These are phyloP conservation scores for Phytophthora fragariae DNA, from an alignment of 352 stramenopile genomes.

Conservation along the genomic window DNA sequence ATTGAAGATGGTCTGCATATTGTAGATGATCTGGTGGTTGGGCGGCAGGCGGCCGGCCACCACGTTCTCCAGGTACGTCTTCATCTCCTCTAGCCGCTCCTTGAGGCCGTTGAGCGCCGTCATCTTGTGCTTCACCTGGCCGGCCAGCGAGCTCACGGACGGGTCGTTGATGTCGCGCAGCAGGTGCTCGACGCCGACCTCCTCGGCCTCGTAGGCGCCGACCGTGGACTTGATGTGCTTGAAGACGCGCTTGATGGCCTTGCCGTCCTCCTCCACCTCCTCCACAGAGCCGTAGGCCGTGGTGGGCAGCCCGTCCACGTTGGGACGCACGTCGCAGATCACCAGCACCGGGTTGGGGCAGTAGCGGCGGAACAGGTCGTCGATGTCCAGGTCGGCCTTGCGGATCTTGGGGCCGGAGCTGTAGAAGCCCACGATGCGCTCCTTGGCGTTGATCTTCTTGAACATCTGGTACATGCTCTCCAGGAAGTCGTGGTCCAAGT, in stretches of 20 bases:
- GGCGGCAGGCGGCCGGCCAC: constrained; percentile 75
- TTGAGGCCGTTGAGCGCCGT: constrained; percentile 94
- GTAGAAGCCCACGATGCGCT: constrained; percentile 99
- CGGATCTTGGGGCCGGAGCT: constrained; percentile 97
- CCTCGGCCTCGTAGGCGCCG: constrained; percentile 95
- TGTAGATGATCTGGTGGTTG: constrained; percentile 98
- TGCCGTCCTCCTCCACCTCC: constrained; percentile 96
- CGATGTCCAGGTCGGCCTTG: constrained; percentile 95
- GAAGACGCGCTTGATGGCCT: constrained; percentile 97
- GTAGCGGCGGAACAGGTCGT: constrained; percentile 96
- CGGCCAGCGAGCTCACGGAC: constrained; percentile 98
- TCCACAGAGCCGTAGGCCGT: constrained; percentile 98
- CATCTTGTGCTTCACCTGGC: constrained; percentile 99
- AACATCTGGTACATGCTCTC: constrained; percentile 98
- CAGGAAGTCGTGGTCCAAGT: constrained; percentile 99
- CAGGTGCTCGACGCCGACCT: constrained; percentile 99
- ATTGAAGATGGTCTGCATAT: constrained; percentile 99
- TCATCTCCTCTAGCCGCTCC: constrained; percentile 97
- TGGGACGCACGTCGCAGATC: constrained; percentile 98
- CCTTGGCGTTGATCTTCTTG: constrained; percentile 97
- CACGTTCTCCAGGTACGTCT: constrained; percentile 97
- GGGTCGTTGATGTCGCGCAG: constrained; percentile 99
- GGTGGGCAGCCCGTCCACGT: constrained; percentile 96
- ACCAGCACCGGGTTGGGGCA: constrained; percentile 97
- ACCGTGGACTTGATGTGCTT: constrained; percentile 98